Percentiles rank a stretch among this genome's conserved stretches.
Conservation (phyloP, 768 basidiomycete genomes). For the Tubosaeta brunneosetosa region DNA sequence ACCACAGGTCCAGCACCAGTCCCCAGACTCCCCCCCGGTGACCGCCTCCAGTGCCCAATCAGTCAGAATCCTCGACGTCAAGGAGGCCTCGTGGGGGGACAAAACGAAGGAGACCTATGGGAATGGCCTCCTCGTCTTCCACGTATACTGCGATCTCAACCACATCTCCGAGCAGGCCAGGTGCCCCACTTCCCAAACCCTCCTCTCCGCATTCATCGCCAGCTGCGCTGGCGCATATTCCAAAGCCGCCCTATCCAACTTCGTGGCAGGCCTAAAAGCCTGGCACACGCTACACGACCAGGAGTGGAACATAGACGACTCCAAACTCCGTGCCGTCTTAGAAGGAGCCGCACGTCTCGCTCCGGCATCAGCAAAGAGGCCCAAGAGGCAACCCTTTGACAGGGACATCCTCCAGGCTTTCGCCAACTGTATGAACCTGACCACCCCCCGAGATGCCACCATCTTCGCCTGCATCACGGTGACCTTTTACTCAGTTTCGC, state of each 20-base stretch:
- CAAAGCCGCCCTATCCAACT: neutral
- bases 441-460: neutral
- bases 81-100: neutral
- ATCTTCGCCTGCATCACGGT: neutral
- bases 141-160: neutral
- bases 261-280: neutral
- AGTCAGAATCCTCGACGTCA: neutral
- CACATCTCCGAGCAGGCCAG: neutral
- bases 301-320: neutral
- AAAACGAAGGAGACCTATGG: neutral
- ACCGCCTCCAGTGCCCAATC: no score
- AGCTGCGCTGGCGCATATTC: neutral
- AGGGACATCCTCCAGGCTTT: neutral
- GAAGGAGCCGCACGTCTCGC: neutral
- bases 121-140: neutral
- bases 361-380: neutral
- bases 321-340: no score
- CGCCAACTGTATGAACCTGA: neutral
- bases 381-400: neutral
- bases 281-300: conserved; percentile 1
- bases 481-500: neutral
- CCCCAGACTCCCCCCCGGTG: no score
- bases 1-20: no score
- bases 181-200: no score
- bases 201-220: no score